A percentile compares a stretch with the other conserved stretches of the same genome.
phyloP scores from a whole-genome alignment of 75 land plant species.

The Cupressus sempervirens region DNA sequence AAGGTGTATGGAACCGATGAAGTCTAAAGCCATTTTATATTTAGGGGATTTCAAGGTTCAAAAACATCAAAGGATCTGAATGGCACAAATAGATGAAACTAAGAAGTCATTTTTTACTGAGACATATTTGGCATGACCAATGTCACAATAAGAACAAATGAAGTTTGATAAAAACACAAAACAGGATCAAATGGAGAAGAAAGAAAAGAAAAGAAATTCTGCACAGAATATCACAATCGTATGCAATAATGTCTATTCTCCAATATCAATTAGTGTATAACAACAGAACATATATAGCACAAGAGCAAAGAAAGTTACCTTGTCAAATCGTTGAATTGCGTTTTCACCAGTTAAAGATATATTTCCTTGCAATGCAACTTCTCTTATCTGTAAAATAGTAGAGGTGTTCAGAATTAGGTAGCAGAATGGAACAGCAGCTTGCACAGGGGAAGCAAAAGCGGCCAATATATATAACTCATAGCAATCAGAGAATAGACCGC shows the following conservation, averaged over 20 bases:
- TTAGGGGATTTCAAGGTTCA: background rate
- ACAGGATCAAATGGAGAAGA: too few species aligned
- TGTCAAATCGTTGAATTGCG: slow-evolving; percentile 32
- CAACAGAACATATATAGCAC: background rate
- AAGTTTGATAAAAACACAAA: background rate
- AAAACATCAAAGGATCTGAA: background rate
- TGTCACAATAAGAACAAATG: background rate
- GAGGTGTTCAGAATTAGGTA: background rate
- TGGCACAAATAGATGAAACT: background rate
- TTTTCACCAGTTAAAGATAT: slow-evolving; percentile 35
- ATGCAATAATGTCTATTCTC: too few species aligned
- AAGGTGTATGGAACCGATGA: background rate
- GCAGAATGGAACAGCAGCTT: background rate
- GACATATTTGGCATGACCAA: background rate
- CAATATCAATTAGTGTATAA: background rate
- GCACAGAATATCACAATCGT: too few species aligned
- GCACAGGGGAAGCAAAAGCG: too few species aligned
- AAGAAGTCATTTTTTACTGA: background rate
- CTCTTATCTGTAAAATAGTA: slow-evolving; percentile 12
- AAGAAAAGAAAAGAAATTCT: too few species aligned
- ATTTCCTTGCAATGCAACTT: slow-evolving; percentile 21
- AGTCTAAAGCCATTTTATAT: background rate
- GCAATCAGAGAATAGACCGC: background rate
- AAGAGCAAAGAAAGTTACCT: slow-evolving; percentile 15
- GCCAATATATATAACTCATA: background rate